Conservation (phyloP, 306 rosid genomes). For the Ochetophila trinervis region DNA sequence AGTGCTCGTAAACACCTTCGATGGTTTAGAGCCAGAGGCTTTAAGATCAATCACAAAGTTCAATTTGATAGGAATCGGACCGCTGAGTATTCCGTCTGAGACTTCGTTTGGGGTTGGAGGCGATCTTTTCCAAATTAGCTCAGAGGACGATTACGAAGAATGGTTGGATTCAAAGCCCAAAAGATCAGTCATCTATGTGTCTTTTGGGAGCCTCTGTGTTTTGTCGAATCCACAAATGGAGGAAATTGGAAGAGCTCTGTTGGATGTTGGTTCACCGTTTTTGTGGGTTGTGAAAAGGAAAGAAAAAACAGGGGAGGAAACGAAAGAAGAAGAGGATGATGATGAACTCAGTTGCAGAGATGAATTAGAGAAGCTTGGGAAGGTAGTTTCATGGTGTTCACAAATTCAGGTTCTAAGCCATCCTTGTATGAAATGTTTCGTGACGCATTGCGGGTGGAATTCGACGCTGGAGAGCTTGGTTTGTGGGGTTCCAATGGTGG, state of each 20-base stretch:
- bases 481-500: conserved; percentile 31
- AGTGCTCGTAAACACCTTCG: background rate
- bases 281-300: conserved; percentile 52
- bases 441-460: conserved; percentile 44
- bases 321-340: conserved; percentile 5
- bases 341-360: background rate
- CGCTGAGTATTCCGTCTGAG: conserved; percentile 48
- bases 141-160: conserved; percentile 18
- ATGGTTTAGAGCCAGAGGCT: background rate
- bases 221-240: conserved; percentile 43
- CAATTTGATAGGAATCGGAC: conserved; percentile 45
- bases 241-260: conserved; percentile 50
- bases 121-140: conserved; percentile 19
- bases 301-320: background rate
- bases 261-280: conserved; percentile 39
- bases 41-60: background rate
- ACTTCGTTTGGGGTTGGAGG: conserved; percentile 43
- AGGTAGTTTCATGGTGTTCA: conserved; percentile 29
- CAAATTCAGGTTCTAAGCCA: conserved; percentile 27
- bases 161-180: conserved; percentile 54
- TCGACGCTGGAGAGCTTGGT: conserved; percentile 30
- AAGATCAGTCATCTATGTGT: conserved; percentile 47
- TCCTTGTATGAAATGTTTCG: conserved; percentile 25
- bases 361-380: conserved; percentile 27
- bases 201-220: conserved; percentile 51